Conservation (phyloP, 148 eudicot species). For the Chenopodium quinoa region DNA sequence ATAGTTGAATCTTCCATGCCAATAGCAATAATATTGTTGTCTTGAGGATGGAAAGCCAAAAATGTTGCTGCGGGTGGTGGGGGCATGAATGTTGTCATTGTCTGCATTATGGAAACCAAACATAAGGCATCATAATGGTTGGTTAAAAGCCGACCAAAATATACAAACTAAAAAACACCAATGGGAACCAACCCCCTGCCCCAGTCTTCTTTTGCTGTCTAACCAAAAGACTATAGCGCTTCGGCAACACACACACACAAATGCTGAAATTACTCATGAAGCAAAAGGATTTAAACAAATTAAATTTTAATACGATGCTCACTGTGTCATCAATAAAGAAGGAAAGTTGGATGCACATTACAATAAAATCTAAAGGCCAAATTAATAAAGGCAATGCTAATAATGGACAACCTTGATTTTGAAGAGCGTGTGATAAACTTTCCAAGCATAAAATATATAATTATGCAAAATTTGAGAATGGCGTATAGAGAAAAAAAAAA, state of each 20-base stretch:
- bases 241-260: not conserved
- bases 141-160: not conserved
- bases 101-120: slow-evolving; percentile 46
- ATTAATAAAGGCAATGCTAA: not conserved
- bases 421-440: not conserved
- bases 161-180: not conserved
- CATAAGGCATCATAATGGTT: slow-evolving; percentile 1
- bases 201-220: not conserved
- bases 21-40: slow-evolving; percentile 85
- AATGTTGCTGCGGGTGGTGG: slow-evolving; percentile 91
- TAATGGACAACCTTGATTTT: not conserved
- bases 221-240: too few relatives aligned
- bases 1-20: slow-evolving; percentile 92
- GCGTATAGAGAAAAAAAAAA: too few relatives aligned
- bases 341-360: not conserved
- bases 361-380: not conserved
- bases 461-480: not conserved
- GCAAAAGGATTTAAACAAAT: not conserved
- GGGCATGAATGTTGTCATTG: slow-evolving; percentile 87
- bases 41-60: slow-evolving; percentile 86
- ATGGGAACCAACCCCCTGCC: not conserved
- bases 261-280: not conserved
- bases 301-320: not conserved
- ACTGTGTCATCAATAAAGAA: not conserved
- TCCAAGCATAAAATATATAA: not conserved